phyloP scores from a whole-genome alignment of 108 stramenopile species.

The Stephanodiscus minutulus region DNA sequence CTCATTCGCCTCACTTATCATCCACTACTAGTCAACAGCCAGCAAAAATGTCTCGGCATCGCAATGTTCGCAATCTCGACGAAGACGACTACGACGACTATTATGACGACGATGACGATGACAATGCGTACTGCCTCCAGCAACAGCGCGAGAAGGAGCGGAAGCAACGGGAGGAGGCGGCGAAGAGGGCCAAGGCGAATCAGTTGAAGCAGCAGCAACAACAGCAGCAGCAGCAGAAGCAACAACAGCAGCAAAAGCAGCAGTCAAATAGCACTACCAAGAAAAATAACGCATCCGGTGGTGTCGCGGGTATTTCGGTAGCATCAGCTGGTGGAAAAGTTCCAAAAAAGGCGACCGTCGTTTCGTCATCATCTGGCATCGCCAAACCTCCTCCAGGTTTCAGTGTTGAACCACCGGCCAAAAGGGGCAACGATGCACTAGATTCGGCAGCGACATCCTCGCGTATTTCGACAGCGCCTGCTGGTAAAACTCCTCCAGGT shows the following conservation, averaged over 20 bases:
- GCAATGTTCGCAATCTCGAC: slow-evolving; percentile 71
- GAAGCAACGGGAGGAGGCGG: slow-evolving; percentile 37
- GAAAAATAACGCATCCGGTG: slow-evolving; percentile 4
- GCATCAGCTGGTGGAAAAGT: not conserved
- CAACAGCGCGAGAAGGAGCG: slow-evolving; percentile 45
- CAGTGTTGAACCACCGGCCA: slow-evolving; percentile 16
- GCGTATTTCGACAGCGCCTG: no score
- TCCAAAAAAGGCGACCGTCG: not conserved
- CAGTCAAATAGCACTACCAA: not conserved
- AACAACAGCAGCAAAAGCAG: slow-evolving; percentile 18
- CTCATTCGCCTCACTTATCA: no score
- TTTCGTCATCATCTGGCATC: slow-evolving; percentile 2
- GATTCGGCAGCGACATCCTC: not conserved
- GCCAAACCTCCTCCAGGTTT: slow-evolving; percentile 28
- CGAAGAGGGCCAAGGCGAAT: slow-evolving; percentile 40
- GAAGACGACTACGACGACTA: slow-evolving; percentile 82
- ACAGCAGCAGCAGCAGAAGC: slow-evolving; percentile 5
- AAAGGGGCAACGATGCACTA: not conserved
- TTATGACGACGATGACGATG: slow-evolving; percentile 65
- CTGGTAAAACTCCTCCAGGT: slow-evolving; percentile 29
- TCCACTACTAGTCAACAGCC: no score
- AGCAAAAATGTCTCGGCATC: slow-evolving; percentile 75
- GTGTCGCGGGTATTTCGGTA: slow-evolving; percentile 16
- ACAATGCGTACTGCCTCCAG: slow-evolving; percentile 50
- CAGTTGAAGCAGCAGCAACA: slow-evolving; percentile 32